Percentiles rank a stretch among this genome's conserved stretches.
Evolutionary conservation across 2,329 filamentous ascomycete genomes (phyloP).

Genomic region (Cladosporium sp.): DNA sequence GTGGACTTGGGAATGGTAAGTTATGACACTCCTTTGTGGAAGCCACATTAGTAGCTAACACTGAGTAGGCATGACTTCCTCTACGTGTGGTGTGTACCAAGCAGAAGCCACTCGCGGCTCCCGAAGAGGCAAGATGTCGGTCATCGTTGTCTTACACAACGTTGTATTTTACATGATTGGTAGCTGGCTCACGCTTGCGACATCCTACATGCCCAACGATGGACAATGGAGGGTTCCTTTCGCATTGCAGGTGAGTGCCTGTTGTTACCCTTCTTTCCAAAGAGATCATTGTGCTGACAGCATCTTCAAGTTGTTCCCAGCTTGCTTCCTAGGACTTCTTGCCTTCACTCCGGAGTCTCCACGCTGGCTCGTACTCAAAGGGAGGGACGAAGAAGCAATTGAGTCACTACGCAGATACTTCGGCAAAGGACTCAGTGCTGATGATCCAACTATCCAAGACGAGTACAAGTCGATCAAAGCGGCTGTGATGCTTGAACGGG

Average conservation of each 20-base stretch:
- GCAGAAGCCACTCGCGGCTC: constrained; percentile 33
- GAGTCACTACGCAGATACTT: constrained; percentile 40
- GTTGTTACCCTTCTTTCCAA: too few species aligned
- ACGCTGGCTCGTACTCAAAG: constrained; percentile 33
- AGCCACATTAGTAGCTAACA: not conserved
- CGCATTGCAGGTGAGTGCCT: constrained; percentile 22
- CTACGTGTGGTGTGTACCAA: constrained; percentile 44
- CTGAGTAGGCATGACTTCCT: constrained; percentile 30
- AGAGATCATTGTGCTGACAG: not conserved
- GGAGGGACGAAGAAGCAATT: constrained; percentile 28
- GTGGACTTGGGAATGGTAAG: constrained; percentile 37
- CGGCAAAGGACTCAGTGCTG: constrained; percentile 42
- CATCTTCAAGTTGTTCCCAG: constrained; percentile 22
- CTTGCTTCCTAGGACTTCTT: constrained; percentile 24
- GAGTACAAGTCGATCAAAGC: constrained; percentile 15
- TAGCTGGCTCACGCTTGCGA: constrained; percentile 45
- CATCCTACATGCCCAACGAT: constrained; percentile 33
- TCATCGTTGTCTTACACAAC: constrained; percentile 36
- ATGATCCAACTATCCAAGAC: not conserved
- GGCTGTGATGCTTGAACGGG: constrained; percentile 13
- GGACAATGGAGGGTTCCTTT: constrained; percentile 40
- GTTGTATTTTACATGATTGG: constrained; percentile 43
- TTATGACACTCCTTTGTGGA: not conserved
- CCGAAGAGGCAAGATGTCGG: constrained; percentile 28
- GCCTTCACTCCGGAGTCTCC: constrained; percentile 36